These are phyloP conservation scores for Cyclocybe aegerita DNA, from an alignment of 768 basidiomycete genomes.

Conservation along the genomic window DNA sequence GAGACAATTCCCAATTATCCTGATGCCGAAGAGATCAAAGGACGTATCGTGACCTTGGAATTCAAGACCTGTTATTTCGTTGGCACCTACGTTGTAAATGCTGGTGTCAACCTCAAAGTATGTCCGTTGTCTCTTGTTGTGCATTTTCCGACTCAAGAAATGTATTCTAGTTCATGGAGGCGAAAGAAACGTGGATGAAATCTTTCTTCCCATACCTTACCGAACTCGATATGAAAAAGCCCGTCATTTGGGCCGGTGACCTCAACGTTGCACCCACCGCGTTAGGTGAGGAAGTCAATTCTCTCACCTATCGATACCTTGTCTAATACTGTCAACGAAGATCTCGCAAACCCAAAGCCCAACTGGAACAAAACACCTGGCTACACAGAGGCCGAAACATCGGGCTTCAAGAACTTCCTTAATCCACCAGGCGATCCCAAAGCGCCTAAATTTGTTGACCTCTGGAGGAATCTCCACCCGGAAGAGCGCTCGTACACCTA, in stretches of 20 bases:
- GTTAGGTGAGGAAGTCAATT: constrained; percentile 43
- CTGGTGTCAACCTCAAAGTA: constrained; percentile 76
- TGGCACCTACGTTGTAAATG: constrained; percentile 85
- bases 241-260: constrained; percentile 89
- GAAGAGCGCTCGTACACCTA: constrained; percentile 77
- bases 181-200: constrained; percentile 76
- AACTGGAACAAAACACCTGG: constrained; percentile 92
- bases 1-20: constrained; percentile 77
- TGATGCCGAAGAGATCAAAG: constrained; percentile 60
- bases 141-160: constrained; percentile 1
- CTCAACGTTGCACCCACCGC: constrained; percentile 84
- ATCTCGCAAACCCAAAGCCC: constrained; percentile 63
- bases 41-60: constrained; percentile 81
- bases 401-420: constrained; percentile 70
- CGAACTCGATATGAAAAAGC: constrained; percentile 72
- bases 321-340: constrained; percentile 29
- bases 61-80: constrained; percentile 69
- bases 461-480: constrained; percentile 77
- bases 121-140: not conserved
- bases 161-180: constrained; percentile 61
- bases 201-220: constrained; percentile 77
- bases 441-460: constrained; percentile 61
- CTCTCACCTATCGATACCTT: not conserved
- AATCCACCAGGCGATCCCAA: constrained; percentile 42
- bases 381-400: constrained; percentile 81